Evolutionary conservation across 2,329 filamentous ascomycete species (phyloP).

Genomic region (Ophiostoma sp.): DNA sequence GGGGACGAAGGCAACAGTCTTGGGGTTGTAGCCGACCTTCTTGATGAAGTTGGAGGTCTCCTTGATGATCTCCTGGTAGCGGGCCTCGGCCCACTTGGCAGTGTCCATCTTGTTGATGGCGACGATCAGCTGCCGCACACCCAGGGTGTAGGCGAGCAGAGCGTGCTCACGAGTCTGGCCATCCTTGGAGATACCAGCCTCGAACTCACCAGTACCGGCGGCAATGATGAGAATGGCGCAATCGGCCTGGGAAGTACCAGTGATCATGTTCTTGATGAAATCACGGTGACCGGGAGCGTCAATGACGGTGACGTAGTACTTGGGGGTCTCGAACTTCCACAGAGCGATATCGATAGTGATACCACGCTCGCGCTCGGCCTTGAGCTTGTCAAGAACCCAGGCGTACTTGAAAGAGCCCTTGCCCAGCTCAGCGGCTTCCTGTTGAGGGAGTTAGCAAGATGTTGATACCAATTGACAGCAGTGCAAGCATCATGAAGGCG

Average conservation of each 20-base stretch:
- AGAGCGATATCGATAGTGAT: conserved; percentile 99
- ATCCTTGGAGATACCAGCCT: conserved; percentile 99
- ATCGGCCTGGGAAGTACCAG: conserved; percentile 99
- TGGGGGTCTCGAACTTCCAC: conserved; percentile 99
- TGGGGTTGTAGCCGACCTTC: conserved; percentile 99
- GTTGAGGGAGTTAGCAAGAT: conserved; percentile 28
- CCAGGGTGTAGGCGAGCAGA: conserved; percentile 98
- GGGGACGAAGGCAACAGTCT: conserved; percentile 95
- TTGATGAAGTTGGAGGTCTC: conserved; percentile 99
- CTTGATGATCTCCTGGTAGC: conserved; percentile 99
- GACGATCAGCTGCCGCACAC: conserved; percentile 99
- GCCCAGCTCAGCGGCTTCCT: conserved; percentile 98
- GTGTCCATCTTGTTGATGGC: conserved; percentile 99
- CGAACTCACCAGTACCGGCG: conserved; percentile 99
- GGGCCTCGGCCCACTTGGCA: conserved; percentile 93
- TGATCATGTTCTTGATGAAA: conserved; percentile 99
- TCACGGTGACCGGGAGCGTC: conserved; percentile 99
- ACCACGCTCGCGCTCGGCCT: conserved; percentile 99
- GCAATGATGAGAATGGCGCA: conserved; percentile 99
- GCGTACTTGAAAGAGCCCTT: conserved; percentile 99
- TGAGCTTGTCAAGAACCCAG: conserved; percentile 99
- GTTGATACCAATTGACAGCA: too few species aligned
- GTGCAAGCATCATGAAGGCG: background rate
- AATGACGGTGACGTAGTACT: conserved; percentile 97
- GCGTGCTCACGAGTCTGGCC: conserved; percentile 99